phyloP scores from a whole-genome alignment of 257 asterid species.

The Eucommia ulmoides region DNA sequence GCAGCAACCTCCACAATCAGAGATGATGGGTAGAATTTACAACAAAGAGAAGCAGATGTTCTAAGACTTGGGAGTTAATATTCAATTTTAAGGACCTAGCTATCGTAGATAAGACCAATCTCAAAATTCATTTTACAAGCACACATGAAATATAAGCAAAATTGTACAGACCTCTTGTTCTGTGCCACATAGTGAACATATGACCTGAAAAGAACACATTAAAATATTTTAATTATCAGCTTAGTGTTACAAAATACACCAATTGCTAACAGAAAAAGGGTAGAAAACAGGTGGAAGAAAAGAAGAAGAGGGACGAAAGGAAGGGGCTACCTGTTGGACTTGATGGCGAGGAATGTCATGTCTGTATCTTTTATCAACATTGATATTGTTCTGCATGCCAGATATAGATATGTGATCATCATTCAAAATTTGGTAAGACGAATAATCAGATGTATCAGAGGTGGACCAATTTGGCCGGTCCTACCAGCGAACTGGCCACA shows the following conservation, averaged over 20 bases:
- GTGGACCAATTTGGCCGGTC: too few species aligned
- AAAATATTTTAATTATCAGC: too few species aligned
- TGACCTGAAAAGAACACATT: slow-evolving; percentile 35
- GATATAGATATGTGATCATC: neutral
- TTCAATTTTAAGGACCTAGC: neutral
- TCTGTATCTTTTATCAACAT: slow-evolving; percentile 45
- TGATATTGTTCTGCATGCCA: slow-evolving; percentile 41
- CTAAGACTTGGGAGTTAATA: neutral
- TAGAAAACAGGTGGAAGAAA: slow-evolving; percentile 1
- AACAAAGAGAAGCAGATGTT: too few species aligned
- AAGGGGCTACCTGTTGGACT: slow-evolving; percentile 37
- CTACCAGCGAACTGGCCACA: too few species aligned
- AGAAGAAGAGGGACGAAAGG: neutral
- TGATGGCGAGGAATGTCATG: slow-evolving; percentile 79
- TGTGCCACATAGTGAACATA: slow-evolving; percentile 74
- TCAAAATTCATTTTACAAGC: neutral
- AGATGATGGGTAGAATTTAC: neutral
- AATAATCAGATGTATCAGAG: too few species aligned
- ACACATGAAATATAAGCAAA: neutral
- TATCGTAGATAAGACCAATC: neutral
- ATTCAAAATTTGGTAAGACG: too few species aligned
- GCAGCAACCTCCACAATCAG: neutral
- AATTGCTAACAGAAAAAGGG: too few species aligned
- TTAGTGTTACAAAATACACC: too few species aligned
- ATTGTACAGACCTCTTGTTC: slow-evolving; percentile 65